Percentiles rank a stretch among this genome's conserved stretches.
Evolutionary conservation across 2,329 filamentous ascomycete genomes (phyloP).

Genomic region (Cladosporium sp.): DNA sequence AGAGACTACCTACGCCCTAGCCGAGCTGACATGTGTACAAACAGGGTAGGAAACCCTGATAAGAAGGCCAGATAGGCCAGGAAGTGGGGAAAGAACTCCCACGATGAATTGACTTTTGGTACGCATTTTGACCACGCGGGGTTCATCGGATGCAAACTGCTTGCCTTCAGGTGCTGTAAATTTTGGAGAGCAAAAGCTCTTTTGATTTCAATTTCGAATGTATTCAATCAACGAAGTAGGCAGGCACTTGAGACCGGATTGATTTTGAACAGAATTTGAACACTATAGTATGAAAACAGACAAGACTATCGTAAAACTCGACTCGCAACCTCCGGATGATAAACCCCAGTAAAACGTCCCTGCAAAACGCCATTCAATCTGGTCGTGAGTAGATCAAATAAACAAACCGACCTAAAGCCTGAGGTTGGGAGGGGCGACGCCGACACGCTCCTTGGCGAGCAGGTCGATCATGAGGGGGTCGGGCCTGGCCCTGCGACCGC

Average conservation of each 20-base stretch:
- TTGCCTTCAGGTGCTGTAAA: too few relatives aligned
- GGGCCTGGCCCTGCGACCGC: slow-evolving; percentile 80
- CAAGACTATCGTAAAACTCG: slow-evolving; percentile 5
- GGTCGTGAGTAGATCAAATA: slow-evolving; percentile 11
- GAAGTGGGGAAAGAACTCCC: not conserved
- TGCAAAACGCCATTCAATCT: slow-evolving; percentile 15
- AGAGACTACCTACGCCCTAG: not conserved
- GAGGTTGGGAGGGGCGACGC: slow-evolving; percentile 56
- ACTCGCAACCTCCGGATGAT: not conserved
- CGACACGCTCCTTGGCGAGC: slow-evolving; percentile 90
- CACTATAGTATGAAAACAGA: not conserved
- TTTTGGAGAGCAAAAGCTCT: too few relatives aligned
- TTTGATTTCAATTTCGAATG: not conserved
- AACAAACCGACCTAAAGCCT: not conserved
- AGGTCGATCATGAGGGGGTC: slow-evolving; percentile 87
- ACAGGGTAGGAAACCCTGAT: not conserved
- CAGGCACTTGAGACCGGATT: not conserved
- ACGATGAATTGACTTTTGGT: not conserved
- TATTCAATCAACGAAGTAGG: not conserved
- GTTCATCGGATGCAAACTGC: not conserved
- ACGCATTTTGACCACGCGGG: not conserved
- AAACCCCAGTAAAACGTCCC: not conserved
- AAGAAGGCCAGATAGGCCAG: not conserved
- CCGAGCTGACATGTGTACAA: not conserved
- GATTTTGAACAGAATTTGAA: not conserved